Evolutionary conservation across 1,284 basidiomycete genomes (phyloP).

Genomic region (Apiotrichum veenhuisii): DNA sequence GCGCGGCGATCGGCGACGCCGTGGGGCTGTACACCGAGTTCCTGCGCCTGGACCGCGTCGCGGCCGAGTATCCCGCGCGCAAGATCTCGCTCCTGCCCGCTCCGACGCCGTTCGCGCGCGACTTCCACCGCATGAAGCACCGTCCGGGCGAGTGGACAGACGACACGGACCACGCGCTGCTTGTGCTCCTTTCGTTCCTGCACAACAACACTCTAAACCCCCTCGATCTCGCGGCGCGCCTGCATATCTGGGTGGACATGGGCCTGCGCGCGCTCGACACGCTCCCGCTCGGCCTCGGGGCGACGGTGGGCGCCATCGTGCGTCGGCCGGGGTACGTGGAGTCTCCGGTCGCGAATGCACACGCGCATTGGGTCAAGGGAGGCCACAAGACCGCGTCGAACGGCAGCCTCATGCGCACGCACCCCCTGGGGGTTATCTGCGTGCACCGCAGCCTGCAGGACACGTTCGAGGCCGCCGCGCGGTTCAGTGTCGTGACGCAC

Average conservation of each 20-base stretch:
- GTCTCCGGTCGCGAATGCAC: slow-evolving; percentile 1
- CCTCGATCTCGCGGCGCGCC: slow-evolving; percentile 5
- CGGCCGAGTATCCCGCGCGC: slow-evolving; percentile 2
- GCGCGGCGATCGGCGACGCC: slow-evolving; percentile 17
- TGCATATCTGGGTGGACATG: slow-evolving; percentile 11
- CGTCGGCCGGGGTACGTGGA: slow-evolving; percentile 2
- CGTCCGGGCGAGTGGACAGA: slow-evolving; percentile 16
- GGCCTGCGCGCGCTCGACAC: slow-evolving; percentile 18
- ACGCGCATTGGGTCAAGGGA: slow-evolving; percentile 5
- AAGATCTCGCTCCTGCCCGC: slow-evolving; percentile 6
- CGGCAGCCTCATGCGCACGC: slow-evolving; percentile 19
- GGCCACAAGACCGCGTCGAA: slow-evolving; percentile 8
- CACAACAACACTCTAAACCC: slow-evolving; percentile 2
- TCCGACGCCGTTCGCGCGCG: slow-evolving; percentile 14
- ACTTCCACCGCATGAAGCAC: slow-evolving; percentile 18
- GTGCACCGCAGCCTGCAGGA: not conserved
- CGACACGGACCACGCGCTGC: slow-evolving; percentile 20
- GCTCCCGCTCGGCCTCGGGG: slow-evolving; percentile 13
- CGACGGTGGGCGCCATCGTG: slow-evolving; percentile 13
- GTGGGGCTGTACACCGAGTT: slow-evolving; percentile 21
- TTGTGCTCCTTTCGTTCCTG: slow-evolving; percentile 16
- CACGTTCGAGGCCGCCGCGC: slow-evolving; percentile 11
- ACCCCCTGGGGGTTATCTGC: slow-evolving; percentile 10
- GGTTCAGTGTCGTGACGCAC: slow-evolving; percentile 9
- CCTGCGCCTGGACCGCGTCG: slow-evolving; percentile 1